Base-by-base conservation (phyloP, 257 asterid genomes). In the Solanum lycopersicoides region DNA sequence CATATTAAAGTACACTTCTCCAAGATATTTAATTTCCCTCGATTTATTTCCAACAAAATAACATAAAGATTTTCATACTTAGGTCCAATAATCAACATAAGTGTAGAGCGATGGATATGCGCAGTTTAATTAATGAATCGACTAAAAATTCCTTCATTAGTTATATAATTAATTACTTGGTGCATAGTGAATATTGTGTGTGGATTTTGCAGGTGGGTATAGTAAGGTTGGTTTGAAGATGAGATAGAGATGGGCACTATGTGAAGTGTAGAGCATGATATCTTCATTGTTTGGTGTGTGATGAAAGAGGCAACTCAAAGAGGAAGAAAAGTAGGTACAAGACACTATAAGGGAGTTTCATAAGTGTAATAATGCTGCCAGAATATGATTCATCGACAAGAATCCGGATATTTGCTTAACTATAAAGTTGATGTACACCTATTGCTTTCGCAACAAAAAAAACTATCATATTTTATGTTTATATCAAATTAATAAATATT, bases 401-500 rank as follows among this genome's bases (percentile, higher is more conserved):
- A 93, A 93, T 93, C 85, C 88, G 69, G 86, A 89, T 89, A 91
- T 92, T 89, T 93, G 91, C 93, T 92, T 93, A 93, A 92, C 91
- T 89, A 91, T 82, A 92, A 94, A 91, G 92, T 90, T 94, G 93
- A 87, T 86, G 86, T 72, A 87, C 87, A 87, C n/a, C 73, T 82
- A 72, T 89, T 79, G 39, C n/a, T 35, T 37, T 53, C 9, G 2
- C 82, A n/a, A n/a, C n/a, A n/a, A n/a, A n/a, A n/a, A n/a, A n/a
- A n/a, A n/a, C n/a, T n/a, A 66, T 6, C 21, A 30, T 0, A 68
- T 13, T 3, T 0, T 7, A 8, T 68, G 20, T 32, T 32, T 69
- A 32, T 2, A 30, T 15, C 7, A 69, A 15, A 71, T 71, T 0
- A 69, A 32, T 32, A 71, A 32, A 10, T 71, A 6, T 69, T 30